A percentile compares a stretch with the other conserved stretches of the same genome.
Evolutionary conservation across 78 protist species (phyloP).

Genomic region (Cavenderia fasciculata): DNA sequence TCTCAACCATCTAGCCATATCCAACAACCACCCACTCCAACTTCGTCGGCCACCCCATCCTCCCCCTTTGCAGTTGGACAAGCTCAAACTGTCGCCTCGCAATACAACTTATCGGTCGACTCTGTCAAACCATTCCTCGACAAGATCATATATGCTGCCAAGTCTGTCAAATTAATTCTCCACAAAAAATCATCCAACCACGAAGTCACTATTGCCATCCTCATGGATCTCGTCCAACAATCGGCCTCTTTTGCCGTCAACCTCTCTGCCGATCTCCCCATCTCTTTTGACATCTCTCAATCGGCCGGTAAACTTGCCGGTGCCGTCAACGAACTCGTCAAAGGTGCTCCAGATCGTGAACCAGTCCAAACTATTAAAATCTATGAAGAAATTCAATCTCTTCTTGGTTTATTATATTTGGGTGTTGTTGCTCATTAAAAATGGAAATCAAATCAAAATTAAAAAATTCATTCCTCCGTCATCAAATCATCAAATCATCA

Average conservation of each 20-base stretch:
- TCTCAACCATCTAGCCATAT: background rate
- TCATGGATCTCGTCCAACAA: conserved; percentile 52
- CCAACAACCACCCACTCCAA: background rate
- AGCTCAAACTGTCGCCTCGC: background rate
- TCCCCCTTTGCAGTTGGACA: background rate
- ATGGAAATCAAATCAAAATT: background rate
- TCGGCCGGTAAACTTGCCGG: conserved; percentile 48
- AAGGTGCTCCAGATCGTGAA: background rate
- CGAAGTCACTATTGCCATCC: conserved; percentile 22
- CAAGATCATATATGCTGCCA: conserved; percentile 27
- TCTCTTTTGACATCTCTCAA: conserved; percentile 60
- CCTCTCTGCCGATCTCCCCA: conserved; percentile 17
- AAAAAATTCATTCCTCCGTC: too few relatives aligned
- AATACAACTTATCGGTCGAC: background rate
- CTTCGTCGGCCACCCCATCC: conserved; percentile 11
- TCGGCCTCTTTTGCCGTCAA: conserved; percentile 37
- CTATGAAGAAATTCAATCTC: conserved; percentile 50
- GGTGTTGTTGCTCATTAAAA: conserved; percentile 53
- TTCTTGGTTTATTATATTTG: conserved; percentile 36
- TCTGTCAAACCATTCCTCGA: conserved; percentile 39
- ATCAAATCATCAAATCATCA: too few relatives aligned
- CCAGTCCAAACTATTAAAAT: conserved; percentile 9
- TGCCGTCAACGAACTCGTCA: conserved; percentile 64
- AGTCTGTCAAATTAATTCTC: conserved; percentile 37
- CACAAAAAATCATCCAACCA: conserved; percentile 46